Percentiles rank a stretch among this genome's conserved stretches.
Conservation (phyloP, 2,329 filamentous ascomycete species). For the Curvularia sp. region DNA sequence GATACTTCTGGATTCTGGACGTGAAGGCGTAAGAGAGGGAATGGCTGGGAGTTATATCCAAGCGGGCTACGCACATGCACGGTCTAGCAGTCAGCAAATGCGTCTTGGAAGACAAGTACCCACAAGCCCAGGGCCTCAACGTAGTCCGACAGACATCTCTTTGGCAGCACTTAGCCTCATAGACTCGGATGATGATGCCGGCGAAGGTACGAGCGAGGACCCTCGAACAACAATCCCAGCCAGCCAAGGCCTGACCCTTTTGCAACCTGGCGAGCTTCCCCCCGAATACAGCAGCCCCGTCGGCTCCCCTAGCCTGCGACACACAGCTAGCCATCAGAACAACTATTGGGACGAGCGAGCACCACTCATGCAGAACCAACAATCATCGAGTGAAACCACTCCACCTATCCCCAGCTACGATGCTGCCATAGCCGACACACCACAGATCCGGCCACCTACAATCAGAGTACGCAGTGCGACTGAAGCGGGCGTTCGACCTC, state of each 20-base stretch:
- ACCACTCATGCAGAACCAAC: constrained; percentile 47
- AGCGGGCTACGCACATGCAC: constrained; percentile 65
- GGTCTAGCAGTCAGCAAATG: constrained; percentile 80
- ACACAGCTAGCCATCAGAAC: constrained; percentile 60
- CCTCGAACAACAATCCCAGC: constrained; percentile 31
- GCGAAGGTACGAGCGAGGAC: constrained; percentile 70
- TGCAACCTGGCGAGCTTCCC: constrained; percentile 53
- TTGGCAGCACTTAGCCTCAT: constrained; percentile 82
- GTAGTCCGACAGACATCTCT: constrained; percentile 95
- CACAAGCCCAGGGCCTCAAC: constrained; percentile 84
- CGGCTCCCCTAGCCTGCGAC: constrained; percentile 56
- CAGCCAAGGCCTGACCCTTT: constrained; percentile 44
- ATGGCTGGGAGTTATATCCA: constrained; percentile 59
- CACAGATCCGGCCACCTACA: constrained; percentile 31
- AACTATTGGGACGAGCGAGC: constrained; percentile 60
- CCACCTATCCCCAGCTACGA: constrained; percentile 85
- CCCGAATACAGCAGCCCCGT: constrained; percentile 59
- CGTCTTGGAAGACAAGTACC: constrained; percentile 71
- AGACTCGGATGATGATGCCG: constrained; percentile 69
- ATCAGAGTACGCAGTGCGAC: constrained; percentile 39
- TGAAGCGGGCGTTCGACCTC: constrained; percentile 27
- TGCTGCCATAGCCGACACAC: constrained; percentile 76
- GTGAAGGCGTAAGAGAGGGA: constrained; percentile 61
- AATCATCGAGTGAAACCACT: constrained; percentile 30
- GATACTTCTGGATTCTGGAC: constrained; percentile 87